A percentile compares a stretch with the other conserved stretches of the same genome.
Evolutionary conservation across 129 eudicot species (phyloP).

Genomic region (Calendula officinalis): DNA sequence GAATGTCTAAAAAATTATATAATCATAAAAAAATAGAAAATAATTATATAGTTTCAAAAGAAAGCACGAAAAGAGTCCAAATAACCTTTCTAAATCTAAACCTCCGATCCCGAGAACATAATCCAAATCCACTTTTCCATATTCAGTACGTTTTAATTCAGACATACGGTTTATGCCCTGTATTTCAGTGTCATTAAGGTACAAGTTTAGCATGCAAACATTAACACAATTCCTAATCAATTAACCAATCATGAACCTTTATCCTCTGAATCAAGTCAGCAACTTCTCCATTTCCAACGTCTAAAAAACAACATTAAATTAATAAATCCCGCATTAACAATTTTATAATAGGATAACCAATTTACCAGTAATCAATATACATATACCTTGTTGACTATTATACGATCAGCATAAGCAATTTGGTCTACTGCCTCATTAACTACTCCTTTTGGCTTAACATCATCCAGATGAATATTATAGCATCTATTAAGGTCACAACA

Average conservation of each 20-base stretch:
- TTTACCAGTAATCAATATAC: neutral
- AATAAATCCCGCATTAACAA: neutral
- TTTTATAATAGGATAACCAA: neutral
- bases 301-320: slow-evolving; percentile 39
- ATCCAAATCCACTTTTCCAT: slow-evolving; percentile 89
- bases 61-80: slow-evolving; percentile 12
- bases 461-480: slow-evolving; percentile 78
- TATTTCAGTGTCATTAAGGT: slow-evolving; percentile 1
- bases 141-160: slow-evolving; percentile 65
- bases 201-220: slow-evolving; percentile 3
- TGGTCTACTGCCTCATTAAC: slow-evolving; percentile 98
- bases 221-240: neutral
- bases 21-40: slow-evolving; percentile 13
- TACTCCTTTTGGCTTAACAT: slow-evolving; percentile 85
- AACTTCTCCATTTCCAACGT: slow-evolving; percentile 74
- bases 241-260: slow-evolving; percentile 45
- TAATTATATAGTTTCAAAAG: neutral
- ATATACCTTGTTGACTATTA: slow-evolving; percentile 78
- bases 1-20: neutral
- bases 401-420: slow-evolving; percentile 95
- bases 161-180: slow-evolving; percentile 93
- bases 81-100: slow-evolving; percentile 93
- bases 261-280: slow-evolving; percentile 68
- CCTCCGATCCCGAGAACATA: slow-evolving; percentile 99
- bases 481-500: slow-evolving; percentile 95